Evolutionary conservation across 148 eudicot species (phyloP).

Genomic region (Rhododendron henanense): DNA sequence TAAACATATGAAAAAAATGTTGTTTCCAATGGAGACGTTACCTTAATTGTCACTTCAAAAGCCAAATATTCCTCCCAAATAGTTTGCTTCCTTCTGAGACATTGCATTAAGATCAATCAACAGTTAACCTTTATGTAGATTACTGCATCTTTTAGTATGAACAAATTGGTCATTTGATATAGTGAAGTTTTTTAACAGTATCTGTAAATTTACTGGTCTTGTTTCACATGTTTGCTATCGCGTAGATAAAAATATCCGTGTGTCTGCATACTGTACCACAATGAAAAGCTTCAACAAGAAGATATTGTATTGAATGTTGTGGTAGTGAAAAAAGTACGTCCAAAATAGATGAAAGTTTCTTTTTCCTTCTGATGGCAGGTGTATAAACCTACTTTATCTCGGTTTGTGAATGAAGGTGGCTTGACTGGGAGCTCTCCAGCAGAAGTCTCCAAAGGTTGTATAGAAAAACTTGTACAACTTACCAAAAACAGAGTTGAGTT

Average conservation of each 20-base stretch:
- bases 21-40: not conserved
- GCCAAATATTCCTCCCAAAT: not conserved
- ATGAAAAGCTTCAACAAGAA: not conserved
- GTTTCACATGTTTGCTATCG: not conserved
- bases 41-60: not conserved
- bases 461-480: not conserved
- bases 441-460: conserved; percentile 77
- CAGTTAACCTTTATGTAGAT: not conserved
- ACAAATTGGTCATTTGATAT: not conserved
- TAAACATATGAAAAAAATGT: not conserved
- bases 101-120: not conserved
- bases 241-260: not conserved
- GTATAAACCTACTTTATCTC: conserved; percentile 69
- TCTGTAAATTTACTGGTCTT: conserved; percentile 2
- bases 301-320: not conserved
- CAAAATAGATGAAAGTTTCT: not conserved
- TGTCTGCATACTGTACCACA: not conserved
- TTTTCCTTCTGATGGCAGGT: conserved; percentile 48
- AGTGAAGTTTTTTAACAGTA: not conserved
- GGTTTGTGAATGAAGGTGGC: conserved; percentile 80
- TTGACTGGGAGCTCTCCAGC: conserved; percentile 74
- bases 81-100: not conserved
- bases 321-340: not conserved
- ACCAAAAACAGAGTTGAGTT: not conserved
- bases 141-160: not conserved